Evolutionary conservation across 2,329 filamentous ascomycete genomes (phyloP), one percentile per base, ranked within the genome.

Genomic region (Hortaea sp.): DNA sequence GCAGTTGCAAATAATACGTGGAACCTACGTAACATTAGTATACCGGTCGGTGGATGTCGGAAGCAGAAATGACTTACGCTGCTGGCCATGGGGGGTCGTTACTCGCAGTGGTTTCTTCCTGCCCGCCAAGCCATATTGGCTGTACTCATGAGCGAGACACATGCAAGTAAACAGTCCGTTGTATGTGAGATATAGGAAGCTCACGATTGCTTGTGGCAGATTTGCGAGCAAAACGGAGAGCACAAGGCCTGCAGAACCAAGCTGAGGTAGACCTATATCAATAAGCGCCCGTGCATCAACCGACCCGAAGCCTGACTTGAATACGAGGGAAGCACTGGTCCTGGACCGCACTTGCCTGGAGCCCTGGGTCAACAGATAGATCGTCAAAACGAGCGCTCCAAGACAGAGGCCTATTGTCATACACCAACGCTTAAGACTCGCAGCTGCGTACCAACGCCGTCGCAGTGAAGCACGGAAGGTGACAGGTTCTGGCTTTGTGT

Each of bases 141-240:
- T 66, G 59, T 69, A 79, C 56, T 79, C 76, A 6, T 60, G 54
- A 0, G 66, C 69, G 0, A 69, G 53, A 0, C 72, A 61, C 59
- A 76, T 73, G 2, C 57, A 62, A 0, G 71, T 78, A 20, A 71
- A 61, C 5, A 75, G 56, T 2, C 56, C 56, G 51, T 75, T 75
- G 53, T 67, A 66, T 1, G 60, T 54, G 3, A 74, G 56, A 52
- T 76, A 75, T 1, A 71, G 41, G n/a, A 71, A 54, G 0, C 70
- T 73, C 0, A 75, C 48, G 4, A 75, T 44, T 0, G 73, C 44
- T 50, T 77, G 74, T 1, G 72, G 71, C 0, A 63, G 28, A 49
- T 77, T 77, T 32, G 66, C 69, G 0, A 75, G 13, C 12, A 74
- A 56, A 0, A 65, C 57, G 9, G 50, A 37, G 1, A 13, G 44